Evolutionary conservation across 1,139 yeast species (phyloP), one percentile per base, ranked within the genome.

Genomic region (Nakaseomyces uthaithaninus): DNA sequence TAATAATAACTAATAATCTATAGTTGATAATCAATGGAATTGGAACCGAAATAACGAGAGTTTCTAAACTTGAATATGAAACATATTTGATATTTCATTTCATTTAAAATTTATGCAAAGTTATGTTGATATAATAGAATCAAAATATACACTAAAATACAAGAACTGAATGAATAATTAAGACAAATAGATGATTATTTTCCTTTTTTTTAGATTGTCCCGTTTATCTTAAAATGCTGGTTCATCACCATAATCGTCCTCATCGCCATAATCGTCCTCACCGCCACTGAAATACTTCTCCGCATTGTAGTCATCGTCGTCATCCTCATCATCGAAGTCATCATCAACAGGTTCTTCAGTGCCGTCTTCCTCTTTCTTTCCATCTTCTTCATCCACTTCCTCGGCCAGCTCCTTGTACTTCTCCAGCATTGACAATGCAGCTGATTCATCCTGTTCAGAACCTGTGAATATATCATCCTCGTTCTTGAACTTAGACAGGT

Each of bases 271-370:
- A 16, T 73, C 74, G 41, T 67, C 72, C 40, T 70, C 75, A 45
- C 78, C 78, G 51, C 75, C 80, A 43, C 76, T 79, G 52, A 76
- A 75, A 53, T 77, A 76, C 50, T 74, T 76, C 56, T 84, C 94
- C 36, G 86, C 94, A 46, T 80, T 86, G 45, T 78, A 87, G 49
- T 75, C 84, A 53, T 79, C 86, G 43, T 75, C 84, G 27, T 72
- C 79, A 46, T 80, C 91, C 42, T 82, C 91, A 45, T 82, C 93
- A 28, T 49, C 54, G 30, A 45, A 50, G 53, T 79, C 87, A 43
- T 75, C 86, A 37, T 72, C 80, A 42, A 79, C 87, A 42, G 80
- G 87, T 42, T 81, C 87, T 48, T 81, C 89, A 53, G 79, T 85
- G 45, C 77, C 81, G 42, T 79, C 86, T 35, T 75, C 82, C 43